Evolutionary conservation across 2,329 filamentous ascomycete species (phyloP).

Genomic region (Taxawa tesnikishii): DNA sequence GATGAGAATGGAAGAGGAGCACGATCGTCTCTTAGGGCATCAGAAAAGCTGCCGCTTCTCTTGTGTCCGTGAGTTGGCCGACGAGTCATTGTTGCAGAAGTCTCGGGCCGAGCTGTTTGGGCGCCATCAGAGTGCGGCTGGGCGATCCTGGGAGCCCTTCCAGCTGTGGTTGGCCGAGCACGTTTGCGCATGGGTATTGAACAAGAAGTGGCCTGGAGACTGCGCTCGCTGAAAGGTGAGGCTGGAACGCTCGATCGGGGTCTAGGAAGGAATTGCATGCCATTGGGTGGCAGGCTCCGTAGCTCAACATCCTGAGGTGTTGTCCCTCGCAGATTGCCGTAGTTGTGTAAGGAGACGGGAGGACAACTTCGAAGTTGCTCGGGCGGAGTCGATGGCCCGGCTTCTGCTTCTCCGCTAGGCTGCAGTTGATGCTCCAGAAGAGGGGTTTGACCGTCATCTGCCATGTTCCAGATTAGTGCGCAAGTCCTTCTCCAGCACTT

Average conservation of each 20-base stretch:
- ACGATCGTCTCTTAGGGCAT: constrained; percentile 63
- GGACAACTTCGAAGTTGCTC: too few relatives aligned
- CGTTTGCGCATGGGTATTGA: constrained; percentile 39
- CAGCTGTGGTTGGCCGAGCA: constrained; percentile 1
- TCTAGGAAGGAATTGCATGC: too few relatives aligned
- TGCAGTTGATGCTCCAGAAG: constrained; percentile 54
- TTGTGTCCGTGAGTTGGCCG: constrained; percentile 49
- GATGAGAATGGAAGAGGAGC: constrained; percentile 35
- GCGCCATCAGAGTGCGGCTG: too few relatives aligned
- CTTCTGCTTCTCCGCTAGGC: too few relatives aligned
- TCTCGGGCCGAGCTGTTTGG: constrained; percentile 6
- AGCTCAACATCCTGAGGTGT: too few relatives aligned
- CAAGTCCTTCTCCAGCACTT: constrained; percentile 95
- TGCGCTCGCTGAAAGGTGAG: too few relatives aligned
- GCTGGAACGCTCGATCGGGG: too few relatives aligned
- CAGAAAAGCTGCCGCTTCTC: constrained; percentile 75
- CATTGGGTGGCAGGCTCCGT: too few relatives aligned
- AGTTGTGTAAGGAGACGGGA: too few relatives aligned
- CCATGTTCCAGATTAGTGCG: constrained; percentile 74
- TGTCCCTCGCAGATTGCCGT: too few relatives aligned
- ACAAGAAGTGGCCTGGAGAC: constrained; percentile 47
- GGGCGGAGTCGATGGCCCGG: too few relatives aligned
- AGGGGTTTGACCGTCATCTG: constrained; percentile 38
- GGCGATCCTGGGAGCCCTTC: background rate
- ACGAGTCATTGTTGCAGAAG: constrained; percentile 3